A percentile compares a stretch with the other conserved stretches of the same genome.
phyloP scores from a whole-genome alignment of 768 basidiomycete species.

The Leccinum truebloodii region DNA sequence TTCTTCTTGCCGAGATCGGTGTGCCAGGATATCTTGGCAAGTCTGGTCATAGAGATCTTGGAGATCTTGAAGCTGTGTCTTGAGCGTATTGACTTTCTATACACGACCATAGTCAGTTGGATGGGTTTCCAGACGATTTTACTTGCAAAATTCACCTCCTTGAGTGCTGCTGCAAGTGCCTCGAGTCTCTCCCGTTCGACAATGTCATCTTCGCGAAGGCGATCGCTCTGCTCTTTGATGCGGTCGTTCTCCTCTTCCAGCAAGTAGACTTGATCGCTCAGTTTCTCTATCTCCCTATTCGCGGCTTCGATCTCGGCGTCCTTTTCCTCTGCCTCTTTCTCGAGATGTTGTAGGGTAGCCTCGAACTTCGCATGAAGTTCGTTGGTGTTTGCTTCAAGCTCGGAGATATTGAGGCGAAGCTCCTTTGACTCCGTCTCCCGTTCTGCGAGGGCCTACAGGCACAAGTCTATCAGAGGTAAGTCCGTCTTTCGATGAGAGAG shows the following conservation, averaged over 20 bases:
- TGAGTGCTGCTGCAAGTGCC: conserved; percentile 68
- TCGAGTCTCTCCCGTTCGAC: conserved; percentile 71
- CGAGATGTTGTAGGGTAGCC: conserved; percentile 70
- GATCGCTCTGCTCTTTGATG: conserved; percentile 68
- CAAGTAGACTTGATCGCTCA: conserved; percentile 78
- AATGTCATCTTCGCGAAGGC: conserved; percentile 68
- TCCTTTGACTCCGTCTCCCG: conserved; percentile 79
- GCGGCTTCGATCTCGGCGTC: conserved; percentile 74
- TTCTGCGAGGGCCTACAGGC: conserved; percentile 65
- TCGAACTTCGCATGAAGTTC: conserved; percentile 77
- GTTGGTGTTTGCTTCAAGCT: conserved; percentile 70
- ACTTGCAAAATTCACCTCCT: conserved; percentile 57
- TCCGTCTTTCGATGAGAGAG: background rate
- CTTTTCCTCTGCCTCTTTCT: conserved; percentile 76
- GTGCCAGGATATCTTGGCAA: conserved; percentile 61
- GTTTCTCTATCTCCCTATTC: conserved; percentile 75
- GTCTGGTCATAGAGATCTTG: conserved; percentile 66
- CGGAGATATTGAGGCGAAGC: conserved; percentile 69
- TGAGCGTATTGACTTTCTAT: conserved; percentile 70
- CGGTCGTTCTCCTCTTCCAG: conserved; percentile 87
- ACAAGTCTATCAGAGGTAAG: conserved; percentile 4
- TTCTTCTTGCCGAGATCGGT: conserved; percentile 74
- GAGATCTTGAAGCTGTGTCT: conserved; percentile 65
- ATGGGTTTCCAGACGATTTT: background rate
- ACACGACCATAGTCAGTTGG: conserved; percentile 5